Percentiles rank a stretch among this genome's conserved stretches.
These are phyloP conservation scores for Crithidia brevicula DNA, from an alignment of 208 protist genomes.

Conservation along the genomic window DNA sequence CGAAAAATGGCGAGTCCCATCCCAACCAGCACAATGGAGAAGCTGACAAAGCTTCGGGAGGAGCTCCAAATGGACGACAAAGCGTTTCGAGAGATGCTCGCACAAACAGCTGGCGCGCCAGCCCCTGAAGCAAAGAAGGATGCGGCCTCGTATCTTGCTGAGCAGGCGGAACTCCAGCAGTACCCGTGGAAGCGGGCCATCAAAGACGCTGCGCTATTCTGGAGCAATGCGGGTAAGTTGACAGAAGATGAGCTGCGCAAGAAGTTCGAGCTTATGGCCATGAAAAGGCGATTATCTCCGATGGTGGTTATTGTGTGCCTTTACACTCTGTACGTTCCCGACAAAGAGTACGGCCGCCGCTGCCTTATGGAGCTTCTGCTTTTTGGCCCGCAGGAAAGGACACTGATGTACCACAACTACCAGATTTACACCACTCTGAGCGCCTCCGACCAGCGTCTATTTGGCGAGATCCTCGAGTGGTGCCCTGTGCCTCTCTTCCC, in stretches of 20 bases:
- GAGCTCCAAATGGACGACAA: not conserved
- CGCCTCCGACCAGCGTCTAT: not conserved
- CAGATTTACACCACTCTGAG: not conserved
- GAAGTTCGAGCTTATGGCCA: not conserved
- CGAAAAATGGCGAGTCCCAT: not conserved
- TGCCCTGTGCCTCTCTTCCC: not conserved
- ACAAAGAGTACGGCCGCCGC: not conserved
- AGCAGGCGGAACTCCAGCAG: not conserved
- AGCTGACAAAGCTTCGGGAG: not conserved
- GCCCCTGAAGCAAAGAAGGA: not conserved
- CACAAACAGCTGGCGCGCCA: not conserved
- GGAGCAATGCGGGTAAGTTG: not conserved
- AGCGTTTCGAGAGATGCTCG: not conserved
- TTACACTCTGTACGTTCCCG: not conserved
- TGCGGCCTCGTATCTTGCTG: not conserved
- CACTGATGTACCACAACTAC: not conserved
- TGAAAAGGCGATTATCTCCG: not conserved
- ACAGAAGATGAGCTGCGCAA: not conserved
- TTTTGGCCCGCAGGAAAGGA: not conserved
- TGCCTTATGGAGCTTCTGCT: not conserved
- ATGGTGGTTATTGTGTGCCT: conserved; percentile 4
- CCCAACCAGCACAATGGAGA: not conserved
- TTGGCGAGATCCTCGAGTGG: not conserved
- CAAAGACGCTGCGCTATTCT: not conserved
- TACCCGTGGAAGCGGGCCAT: not conserved